Evolutionary conservation across 2,329 filamentous ascomycete species (phyloP).

Genomic region (Claviceps sorghi): DNA sequence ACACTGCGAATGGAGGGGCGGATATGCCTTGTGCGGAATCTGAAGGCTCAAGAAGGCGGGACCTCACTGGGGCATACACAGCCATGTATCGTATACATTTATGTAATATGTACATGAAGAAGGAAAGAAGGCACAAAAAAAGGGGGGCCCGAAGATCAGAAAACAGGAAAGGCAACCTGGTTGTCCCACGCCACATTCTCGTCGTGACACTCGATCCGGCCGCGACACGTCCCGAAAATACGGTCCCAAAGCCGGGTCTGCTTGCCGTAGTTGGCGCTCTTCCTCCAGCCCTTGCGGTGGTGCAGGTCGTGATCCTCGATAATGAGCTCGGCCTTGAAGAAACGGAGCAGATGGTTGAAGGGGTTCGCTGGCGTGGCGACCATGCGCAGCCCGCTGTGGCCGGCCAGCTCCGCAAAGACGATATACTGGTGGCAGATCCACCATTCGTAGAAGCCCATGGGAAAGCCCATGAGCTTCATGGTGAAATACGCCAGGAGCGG

Average conservation of each 20-base stretch:
- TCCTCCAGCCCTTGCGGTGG: slow-evolving; percentile 6
- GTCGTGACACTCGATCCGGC: slow-evolving; percentile 2
- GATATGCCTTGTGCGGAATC: neutral
- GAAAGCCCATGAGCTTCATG: slow-evolving; percentile 4
- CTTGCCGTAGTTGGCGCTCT: slow-evolving; percentile 5
- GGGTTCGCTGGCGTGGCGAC: slow-evolving; percentile 3
- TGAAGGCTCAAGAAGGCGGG: neutral
- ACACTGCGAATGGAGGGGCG: slow-evolving; percentile 1
- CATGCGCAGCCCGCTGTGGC: slow-evolving; percentile 3
- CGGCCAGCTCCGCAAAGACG: slow-evolving; percentile 4
- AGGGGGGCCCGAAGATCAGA: too few relatives aligned
- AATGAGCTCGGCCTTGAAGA: slow-evolving; percentile 2
- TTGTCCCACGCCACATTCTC: slow-evolving; percentile 3
- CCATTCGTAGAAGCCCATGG: slow-evolving; percentile 6
- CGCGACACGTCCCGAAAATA: slow-evolving; percentile 4
- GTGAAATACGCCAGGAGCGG: slow-evolving; percentile 5
- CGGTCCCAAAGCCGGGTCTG: slow-evolving; percentile 5
- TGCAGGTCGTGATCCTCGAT: slow-evolving; percentile 6
- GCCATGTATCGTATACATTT: too few relatives aligned
- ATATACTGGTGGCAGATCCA: slow-evolving; percentile 6
- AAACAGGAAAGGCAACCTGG: neutral
- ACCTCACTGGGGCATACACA: too few relatives aligned
- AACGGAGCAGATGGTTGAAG: slow-evolving; percentile 3
- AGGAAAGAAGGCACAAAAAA: neutral
- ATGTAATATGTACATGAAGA: too few relatives aligned